Evolutionary conservation across 2,329 filamentous ascomycete genomes (phyloP), one percentile per base, ranked within the genome.

Genomic region (Amphichorda felina): DNA sequence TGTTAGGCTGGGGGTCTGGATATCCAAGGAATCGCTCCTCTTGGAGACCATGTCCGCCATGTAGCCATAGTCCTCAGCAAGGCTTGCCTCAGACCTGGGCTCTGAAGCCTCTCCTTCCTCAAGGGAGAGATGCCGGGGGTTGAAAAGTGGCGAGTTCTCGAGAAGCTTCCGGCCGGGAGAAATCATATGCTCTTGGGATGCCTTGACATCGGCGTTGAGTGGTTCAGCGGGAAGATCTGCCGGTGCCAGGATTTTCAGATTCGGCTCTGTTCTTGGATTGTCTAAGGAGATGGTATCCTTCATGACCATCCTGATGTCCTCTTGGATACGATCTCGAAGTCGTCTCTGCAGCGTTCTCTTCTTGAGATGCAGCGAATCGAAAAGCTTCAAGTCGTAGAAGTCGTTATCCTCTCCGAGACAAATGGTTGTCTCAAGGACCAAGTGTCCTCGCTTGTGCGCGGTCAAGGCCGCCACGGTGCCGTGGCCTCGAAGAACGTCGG

Each of bases 391-490:
- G 24, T 35, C 33, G 14, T 18, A 27, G 16, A 18, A 26, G 8
- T 45, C 44, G 9, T 9, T 9, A 13, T 48, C 50, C 26, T 59
- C 56, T 7, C 43, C 44, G n/a, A 63, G 57, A 10, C 63, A 54
- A 8, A 70, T 50, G 5, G 60, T 61, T 42, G 67, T 67, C 46
- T 69, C 62, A n/a, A 70, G 40, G 11, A 73, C 57, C 16, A 69
- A 58, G 38, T 73, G 69, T 1, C 69, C 69, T 30, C 68, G 61
- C 45, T 72, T 72, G 42, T 67, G 57, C 6, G 64, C 61, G 3
- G 57, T 61, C 46, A 73, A 52, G 16, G 60, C 64, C 34, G 70
- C 55, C 5, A 62, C 57, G 27, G 61, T 56, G 17, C 66, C 61
- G 38, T 66, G 60, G 17, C 63, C 60, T 33, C 61, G 58, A 17